Evolutionary conservation across 345 rosid genomes (phyloP).

Genomic region (Hibiscus mutabilis): DNA sequence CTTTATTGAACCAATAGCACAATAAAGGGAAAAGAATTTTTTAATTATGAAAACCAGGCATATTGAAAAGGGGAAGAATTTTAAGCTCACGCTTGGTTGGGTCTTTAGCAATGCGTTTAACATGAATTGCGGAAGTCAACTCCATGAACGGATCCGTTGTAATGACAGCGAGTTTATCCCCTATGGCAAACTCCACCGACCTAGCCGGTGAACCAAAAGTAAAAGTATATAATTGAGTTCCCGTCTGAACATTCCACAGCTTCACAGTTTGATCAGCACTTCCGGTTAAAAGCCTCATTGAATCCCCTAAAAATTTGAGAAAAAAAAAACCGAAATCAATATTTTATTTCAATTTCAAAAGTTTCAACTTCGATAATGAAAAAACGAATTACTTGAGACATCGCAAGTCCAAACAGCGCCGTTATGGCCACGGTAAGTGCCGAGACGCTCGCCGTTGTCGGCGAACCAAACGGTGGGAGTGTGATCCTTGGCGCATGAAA

Average conservation of each 20-base stretch:
- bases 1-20: neutral
- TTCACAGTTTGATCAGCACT: conserved; percentile 92
- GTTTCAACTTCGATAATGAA: neutral
- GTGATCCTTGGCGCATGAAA: conserved; percentile 96
- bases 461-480: conserved; percentile 95
- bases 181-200: conserved; percentile 78
- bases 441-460: conserved; percentile 89
- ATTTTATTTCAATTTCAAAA: neutral
- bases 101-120: conserved; percentile 67
- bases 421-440: conserved; percentile 96
- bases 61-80: neutral
- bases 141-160: conserved; percentile 96
- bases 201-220: conserved; percentile 78
- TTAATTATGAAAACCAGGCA: neutral
- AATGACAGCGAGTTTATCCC: conserved; percentile 86
- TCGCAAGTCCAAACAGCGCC: conserved; percentile 99
- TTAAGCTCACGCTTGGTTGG: conserved; percentile 56
- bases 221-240: conserved; percentile 55
- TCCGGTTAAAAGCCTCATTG: conserved; percentile 64
- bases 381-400: conserved; percentile 45
- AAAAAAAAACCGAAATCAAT: neutral
- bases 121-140: conserved; percentile 69
- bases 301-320: conserved; percentile 48
- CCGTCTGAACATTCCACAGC: conserved; percentile 84
- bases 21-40: neutral